Evolutionary conservation across 345 rosid species (phyloP).

Genomic region (Punica granatum): DNA sequence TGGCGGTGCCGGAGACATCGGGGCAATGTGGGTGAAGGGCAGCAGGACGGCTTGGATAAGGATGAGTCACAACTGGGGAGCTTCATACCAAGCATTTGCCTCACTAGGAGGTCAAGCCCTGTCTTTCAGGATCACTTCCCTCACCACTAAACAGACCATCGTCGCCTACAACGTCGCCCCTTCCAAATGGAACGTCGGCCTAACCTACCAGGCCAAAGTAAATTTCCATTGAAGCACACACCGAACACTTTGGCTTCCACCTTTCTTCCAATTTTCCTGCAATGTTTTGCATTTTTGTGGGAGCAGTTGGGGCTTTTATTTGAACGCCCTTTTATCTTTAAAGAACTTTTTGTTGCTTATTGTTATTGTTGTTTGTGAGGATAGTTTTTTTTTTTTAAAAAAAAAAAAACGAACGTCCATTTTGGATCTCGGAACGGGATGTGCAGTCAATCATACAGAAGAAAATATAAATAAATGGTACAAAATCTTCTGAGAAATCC

Average conservation of each 20-base stretch:
- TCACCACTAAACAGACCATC: slow-evolving; percentile 53
- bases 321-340: neutral
- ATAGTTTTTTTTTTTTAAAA: too few relatives aligned
- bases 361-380: neutral
- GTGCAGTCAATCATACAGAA: neutral
- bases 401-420: too few relatives aligned
- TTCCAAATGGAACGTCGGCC: slow-evolving; percentile 48
- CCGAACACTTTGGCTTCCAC: neutral
- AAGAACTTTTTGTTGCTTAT: neutral
- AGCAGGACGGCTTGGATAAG: slow-evolving; percentile 62
- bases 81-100: slow-evolving; percentile 86
- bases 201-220: slow-evolving; percentile 39
- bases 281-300: neutral
- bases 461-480: neutral
- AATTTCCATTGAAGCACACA: slow-evolving; percentile 43
- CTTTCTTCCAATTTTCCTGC: neutral
- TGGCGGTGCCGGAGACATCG: slow-evolving; percentile 62
- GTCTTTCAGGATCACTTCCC: slow-evolving; percentile 62
- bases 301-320: neutral
- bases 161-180: slow-evolving; percentile 59
- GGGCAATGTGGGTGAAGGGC: slow-evolving; percentile 56
- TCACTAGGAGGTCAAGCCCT: slow-evolving; percentile 60
- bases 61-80: slow-evolving; percentile 97
- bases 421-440: neutral
- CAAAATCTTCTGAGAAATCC: neutral